phyloP scores from a whole-genome alignment of 2,329 filamentous ascomycete species.

The Gliomastix tumulicola region DNA sequence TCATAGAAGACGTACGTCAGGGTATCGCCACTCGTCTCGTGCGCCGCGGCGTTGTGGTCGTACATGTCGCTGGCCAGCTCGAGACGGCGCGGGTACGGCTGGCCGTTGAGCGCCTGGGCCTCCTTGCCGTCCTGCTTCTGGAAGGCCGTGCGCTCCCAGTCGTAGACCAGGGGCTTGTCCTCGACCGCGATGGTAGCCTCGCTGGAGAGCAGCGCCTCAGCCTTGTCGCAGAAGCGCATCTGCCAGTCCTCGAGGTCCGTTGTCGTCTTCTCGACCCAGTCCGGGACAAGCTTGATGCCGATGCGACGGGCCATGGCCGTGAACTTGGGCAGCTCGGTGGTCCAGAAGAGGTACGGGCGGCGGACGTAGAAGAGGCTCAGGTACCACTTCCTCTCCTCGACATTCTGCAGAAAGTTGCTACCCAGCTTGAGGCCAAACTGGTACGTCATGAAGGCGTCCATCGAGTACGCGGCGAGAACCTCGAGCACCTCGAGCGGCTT shows the following conservation, averaged over 20 bases:
- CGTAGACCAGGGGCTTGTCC: background rate
- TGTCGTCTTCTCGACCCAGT: background rate
- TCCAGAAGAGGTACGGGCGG: background rate
- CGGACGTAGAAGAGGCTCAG: background rate
- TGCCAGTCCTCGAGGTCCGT: background rate
- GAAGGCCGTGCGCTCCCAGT: background rate
- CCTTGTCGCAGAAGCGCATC: background rate
- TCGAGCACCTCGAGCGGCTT: background rate
- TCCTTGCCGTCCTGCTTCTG: background rate
- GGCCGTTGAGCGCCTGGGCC: background rate
- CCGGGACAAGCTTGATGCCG: background rate
- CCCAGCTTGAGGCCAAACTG: background rate
- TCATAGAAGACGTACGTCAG: background rate
- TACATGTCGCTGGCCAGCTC: constrained; percentile 43
- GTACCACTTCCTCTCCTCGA: background rate
- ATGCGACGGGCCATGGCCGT: background rate
- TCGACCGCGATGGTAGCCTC: background rate
- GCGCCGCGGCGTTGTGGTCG: constrained; percentile 38
- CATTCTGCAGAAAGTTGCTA: background rate
- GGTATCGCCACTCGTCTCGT: background rate
- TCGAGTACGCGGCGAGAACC: background rate
- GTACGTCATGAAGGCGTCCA: background rate
- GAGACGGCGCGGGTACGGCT: constrained; percentile 21
- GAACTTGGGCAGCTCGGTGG: background rate
- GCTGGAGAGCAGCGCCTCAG: background rate